Evolutionary conservation across 306 rosid genomes (phyloP).

Genomic region (Quercus wislizeni): DNA sequence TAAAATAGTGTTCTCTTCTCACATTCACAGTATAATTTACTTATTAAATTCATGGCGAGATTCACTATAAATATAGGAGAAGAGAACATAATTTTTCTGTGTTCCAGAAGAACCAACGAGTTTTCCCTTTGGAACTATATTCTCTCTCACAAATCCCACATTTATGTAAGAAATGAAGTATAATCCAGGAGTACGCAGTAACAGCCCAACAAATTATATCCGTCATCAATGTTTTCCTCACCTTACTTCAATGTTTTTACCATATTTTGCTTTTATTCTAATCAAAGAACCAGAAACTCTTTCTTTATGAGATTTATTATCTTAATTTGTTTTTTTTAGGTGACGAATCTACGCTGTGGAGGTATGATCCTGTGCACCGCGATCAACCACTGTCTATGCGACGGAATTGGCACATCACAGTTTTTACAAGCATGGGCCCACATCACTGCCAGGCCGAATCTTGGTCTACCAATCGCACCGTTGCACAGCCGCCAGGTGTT

Average conservation of each 20-base stretch:
- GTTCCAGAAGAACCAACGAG: fast-evolving
- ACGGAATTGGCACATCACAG: constrained; percentile 81
- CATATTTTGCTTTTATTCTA: not conserved
- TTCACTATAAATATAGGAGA: fast-evolving
- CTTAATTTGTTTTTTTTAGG: constrained; percentile 26
- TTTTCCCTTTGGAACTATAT: too few relatives aligned
- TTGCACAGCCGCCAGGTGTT: constrained; percentile 60
- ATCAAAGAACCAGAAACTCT: not conserved
- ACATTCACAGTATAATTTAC: fast-evolving
- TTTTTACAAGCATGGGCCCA: constrained; percentile 83
- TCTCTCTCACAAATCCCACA: too few relatives aligned
- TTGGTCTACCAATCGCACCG: constrained; percentile 35
- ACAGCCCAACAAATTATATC: too few relatives aligned
- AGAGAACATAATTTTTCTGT: fast-evolving
- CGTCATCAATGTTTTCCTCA: too few relatives aligned
- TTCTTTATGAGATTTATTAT: not conserved
- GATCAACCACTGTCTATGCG: constrained; percentile 75
- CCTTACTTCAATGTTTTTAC: too few relatives aligned
- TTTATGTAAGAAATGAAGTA: too few relatives aligned
- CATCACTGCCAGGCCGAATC: constrained; percentile 16
- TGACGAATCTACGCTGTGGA: constrained; percentile 66
- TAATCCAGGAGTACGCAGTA: too few relatives aligned
- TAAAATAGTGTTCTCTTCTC: fast-evolving
- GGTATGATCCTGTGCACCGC: constrained; percentile 83
- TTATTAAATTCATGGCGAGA: fast-evolving